Evolutionary conservation across 257 asterid species (phyloP).

Genomic region (Nicotiana otophora): DNA sequence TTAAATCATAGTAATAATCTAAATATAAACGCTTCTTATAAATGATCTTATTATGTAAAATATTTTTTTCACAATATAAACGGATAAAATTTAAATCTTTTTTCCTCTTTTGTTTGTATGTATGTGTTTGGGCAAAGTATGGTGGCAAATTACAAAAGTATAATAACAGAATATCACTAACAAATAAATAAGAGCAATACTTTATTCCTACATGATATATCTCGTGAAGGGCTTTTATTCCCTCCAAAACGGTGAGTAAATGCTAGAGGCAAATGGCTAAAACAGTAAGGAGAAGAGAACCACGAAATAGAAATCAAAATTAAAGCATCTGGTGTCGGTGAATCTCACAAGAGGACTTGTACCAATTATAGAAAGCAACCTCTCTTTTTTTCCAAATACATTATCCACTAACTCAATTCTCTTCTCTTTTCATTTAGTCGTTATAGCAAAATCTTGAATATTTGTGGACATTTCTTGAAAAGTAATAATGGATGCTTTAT

Average conservation of each 20-base stretch:
- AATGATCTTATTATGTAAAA: too few species aligned
- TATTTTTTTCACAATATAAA: too few species aligned
- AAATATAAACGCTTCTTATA: too few species aligned
- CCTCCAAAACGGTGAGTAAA: conserved; percentile 19
- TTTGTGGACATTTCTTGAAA: too few species aligned
- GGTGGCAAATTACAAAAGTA: neutral
- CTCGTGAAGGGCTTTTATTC: conserved; percentile 16
- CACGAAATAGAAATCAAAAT: too few species aligned
- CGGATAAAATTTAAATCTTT: too few species aligned
- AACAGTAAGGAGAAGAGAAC: too few species aligned
- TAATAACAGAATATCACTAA: too few species aligned
- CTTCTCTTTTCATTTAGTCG: neutral
- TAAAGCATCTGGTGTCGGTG: conserved; percentile 6
- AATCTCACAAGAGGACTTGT: conserved; percentile 7
- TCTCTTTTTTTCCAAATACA: neutral
- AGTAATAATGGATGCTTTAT: conserved; percentile 48
- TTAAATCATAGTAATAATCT: too few species aligned
- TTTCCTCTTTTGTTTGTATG: too few species aligned
- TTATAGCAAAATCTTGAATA: neutral
- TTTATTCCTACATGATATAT: neutral
- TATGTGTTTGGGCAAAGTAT: neutral
- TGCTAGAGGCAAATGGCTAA: conserved; percentile 14
- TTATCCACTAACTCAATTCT: neutral
- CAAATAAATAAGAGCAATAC: neutral
- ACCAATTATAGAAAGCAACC: neutral